Conservation (phyloP, 306 rosid genomes). For the Amphicarpaea edgeworthii region DNA sequence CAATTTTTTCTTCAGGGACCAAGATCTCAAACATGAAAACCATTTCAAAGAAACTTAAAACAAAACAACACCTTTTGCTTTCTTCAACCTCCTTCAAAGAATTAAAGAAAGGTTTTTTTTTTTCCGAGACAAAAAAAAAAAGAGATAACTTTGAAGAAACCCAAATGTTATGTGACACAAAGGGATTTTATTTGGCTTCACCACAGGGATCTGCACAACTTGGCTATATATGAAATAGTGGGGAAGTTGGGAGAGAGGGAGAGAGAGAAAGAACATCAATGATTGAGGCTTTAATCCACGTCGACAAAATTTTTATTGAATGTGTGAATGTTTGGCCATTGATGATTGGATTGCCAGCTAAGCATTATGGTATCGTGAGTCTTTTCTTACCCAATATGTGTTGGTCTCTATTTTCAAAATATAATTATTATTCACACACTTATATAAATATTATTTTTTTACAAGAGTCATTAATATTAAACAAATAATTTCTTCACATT, state of each 20-base stretch:
- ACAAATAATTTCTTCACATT: not conserved
- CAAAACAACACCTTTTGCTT: slow-evolving; percentile 29
- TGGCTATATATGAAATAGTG: slow-evolving; percentile 44
- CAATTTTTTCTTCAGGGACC: slow-evolving; percentile 59
- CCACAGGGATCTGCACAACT: slow-evolving; percentile 35
- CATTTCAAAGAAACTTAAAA: slow-evolving; percentile 62
- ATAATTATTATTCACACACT: not conserved
- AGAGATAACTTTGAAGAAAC: slow-evolving; percentile 49
- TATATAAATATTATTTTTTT: not conserved
- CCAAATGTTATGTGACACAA: slow-evolving; percentile 52
- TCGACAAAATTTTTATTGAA: slow-evolving; percentile 50
- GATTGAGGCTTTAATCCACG: slow-evolving; percentile 79
- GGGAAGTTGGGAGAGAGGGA: slow-evolving; percentile 37
- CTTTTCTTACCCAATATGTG: slow-evolving; percentile 58
- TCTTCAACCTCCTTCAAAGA: slow-evolving; percentile 32
- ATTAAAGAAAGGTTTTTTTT: not conserved
- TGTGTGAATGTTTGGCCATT: slow-evolving; percentile 57
- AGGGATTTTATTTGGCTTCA: slow-evolving; percentile 49
- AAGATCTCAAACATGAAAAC: slow-evolving; percentile 74
- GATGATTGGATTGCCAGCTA: slow-evolving; percentile 78
- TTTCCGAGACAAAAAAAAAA: not conserved
- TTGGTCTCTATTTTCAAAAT: slow-evolving; percentile 45
- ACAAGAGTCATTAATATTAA: not conserved
- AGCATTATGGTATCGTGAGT: slow-evolving; percentile 54
- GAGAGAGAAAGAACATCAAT: slow-evolving; percentile 58